Evolutionary conservation across 2,329 filamentous ascomycete genomes (phyloP).

Genomic region (Beauveria scarabaeidicola): DNA sequence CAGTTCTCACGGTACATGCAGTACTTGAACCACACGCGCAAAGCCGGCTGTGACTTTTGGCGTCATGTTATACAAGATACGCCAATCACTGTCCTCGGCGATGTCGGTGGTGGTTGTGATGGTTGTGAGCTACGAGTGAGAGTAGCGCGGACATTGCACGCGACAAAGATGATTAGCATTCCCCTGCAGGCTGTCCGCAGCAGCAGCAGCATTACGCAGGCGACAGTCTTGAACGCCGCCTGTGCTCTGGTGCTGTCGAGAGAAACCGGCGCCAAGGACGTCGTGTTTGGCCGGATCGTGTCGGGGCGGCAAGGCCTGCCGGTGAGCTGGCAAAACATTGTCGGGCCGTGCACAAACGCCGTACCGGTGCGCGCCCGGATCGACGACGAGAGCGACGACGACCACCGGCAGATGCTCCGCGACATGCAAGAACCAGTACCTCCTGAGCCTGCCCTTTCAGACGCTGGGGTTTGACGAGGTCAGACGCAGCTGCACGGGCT

Average conservation of each 20-base stretch:
- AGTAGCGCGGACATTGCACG: background rate
- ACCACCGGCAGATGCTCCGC: background rate
- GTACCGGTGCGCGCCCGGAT: background rate
- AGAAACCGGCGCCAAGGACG: constrained; percentile 1
- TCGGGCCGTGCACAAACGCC: constrained; percentile 12
- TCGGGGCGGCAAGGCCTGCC: constrained; percentile 15
- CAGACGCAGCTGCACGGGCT: background rate
- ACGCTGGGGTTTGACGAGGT: background rate
- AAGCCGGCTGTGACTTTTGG: background rate
- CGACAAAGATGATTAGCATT: background rate
- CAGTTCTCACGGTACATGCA: background rate
- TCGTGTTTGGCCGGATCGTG: constrained; percentile 16
- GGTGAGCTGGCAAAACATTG: constrained; percentile 12
- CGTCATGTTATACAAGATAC: background rate
- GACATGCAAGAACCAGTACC: background rate
- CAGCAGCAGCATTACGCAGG: constrained; percentile 10
- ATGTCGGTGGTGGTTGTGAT: background rate
- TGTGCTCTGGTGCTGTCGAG: constrained; percentile 6
- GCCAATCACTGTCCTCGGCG: background rate
- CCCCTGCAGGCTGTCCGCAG: constrained; percentile 8
- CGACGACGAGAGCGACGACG: background rate
- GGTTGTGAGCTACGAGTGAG: background rate
- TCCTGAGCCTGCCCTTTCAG: background rate
- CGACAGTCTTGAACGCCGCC: constrained; percentile 13
- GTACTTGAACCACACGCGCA: background rate